Conservation (phyloP, 2,329 filamentous ascomycete species). For the Pseudocercospora fijiensis region DNA sequence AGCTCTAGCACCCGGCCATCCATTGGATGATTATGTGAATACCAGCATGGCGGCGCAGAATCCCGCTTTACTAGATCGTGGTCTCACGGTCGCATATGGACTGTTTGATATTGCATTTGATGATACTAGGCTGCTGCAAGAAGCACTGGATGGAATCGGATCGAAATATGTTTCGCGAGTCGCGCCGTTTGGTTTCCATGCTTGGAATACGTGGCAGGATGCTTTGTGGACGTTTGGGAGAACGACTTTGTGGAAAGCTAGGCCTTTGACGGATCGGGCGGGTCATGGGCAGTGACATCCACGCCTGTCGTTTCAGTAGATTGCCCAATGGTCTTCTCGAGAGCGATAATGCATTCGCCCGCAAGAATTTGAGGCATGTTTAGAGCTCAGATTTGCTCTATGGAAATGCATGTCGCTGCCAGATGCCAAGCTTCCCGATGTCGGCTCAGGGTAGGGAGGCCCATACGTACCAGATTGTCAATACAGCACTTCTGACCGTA, state of each 20-base stretch:
- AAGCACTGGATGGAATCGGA: not conserved
- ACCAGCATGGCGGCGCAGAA: not conserved
- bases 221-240: not conserved
- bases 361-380: too few relatives aligned
- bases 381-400: too few relatives aligned
- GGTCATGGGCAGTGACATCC: not conserved
- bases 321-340: too few relatives aligned
- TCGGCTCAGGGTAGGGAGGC: too few relatives aligned
- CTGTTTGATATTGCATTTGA: not conserved
- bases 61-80: not conserved
- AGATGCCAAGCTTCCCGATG: not conserved
- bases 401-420: not conserved
- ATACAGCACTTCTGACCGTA: too few relatives aligned
- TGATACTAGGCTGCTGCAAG: not conserved
- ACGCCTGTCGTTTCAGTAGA: too few relatives aligned
- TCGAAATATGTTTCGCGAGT: not conserved
- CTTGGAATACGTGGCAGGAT: not conserved
- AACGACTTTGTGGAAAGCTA: not conserved
- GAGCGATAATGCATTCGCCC: too few relatives aligned
- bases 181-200: not conserved
- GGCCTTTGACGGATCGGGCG: not conserved
- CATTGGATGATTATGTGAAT: not conserved
- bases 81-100: not conserved
- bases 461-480: too few relatives aligned
- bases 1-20: not conserved